These are phyloP conservation scores for Pichia rugopelliculosa DNA, from an alignment of 805 yeast genomes.

Conservation along the genomic window DNA sequence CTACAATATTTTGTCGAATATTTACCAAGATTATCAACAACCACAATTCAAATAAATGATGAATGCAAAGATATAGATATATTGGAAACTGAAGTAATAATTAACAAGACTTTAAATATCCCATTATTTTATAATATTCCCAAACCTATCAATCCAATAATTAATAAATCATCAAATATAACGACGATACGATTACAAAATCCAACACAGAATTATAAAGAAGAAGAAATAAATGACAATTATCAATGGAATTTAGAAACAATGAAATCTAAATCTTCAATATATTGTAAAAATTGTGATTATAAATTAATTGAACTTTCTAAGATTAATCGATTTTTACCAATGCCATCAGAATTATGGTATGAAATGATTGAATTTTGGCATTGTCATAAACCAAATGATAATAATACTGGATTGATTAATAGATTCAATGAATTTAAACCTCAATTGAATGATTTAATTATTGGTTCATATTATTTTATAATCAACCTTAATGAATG, in stretches of 20 bases:
- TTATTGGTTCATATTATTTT: conserved; percentile 55
- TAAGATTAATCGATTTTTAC: conserved; percentile 32
- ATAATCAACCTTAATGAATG: conserved; percentile 28
- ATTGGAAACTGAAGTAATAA: not conserved
- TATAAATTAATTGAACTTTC: conserved; percentile 25
- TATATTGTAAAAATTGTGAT: conserved; percentile 17
- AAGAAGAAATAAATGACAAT: conserved; percentile 12
- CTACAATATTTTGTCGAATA: conserved; percentile 15
- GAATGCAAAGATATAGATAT: not conserved
- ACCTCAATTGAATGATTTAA: conserved; percentile 36
- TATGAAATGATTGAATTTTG: conserved; percentile 93
- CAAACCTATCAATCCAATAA: not conserved
- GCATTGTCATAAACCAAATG: conserved; percentile 85
- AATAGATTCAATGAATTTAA: conserved; percentile 34
- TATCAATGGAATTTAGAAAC: conserved; percentile 21
- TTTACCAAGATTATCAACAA: conserved; percentile 19
- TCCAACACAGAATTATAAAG: not conserved
- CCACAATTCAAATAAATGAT: conserved; percentile 1
- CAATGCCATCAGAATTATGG: conserved; percentile 92
- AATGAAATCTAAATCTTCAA: not conserved
- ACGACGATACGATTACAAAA: not conserved
- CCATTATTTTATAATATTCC: not conserved
- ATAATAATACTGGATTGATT: conserved; percentile 6
- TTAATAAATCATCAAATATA: not conserved
- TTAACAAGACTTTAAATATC: not conserved